Conservation (phyloP, 306 rosid species). For the Inga laurina region DNA sequence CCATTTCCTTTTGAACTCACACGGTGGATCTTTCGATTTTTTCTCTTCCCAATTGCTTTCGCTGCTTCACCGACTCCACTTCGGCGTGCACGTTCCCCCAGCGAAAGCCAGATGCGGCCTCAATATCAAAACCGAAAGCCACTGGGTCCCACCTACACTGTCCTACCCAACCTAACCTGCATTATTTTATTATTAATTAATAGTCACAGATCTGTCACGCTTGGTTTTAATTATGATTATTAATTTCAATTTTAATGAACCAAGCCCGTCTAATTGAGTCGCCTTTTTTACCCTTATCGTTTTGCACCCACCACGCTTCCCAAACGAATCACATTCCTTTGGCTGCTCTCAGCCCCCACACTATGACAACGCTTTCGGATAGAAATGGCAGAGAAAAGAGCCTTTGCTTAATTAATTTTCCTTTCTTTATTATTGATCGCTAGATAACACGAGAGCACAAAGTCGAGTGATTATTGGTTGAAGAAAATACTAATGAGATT, state of each 20-base stretch:
- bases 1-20: constrained; percentile 41
- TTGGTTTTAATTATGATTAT: not conserved
- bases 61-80: not conserved
- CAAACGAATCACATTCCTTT: not conserved
- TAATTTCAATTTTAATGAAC: not conserved
- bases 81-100: not conserved
- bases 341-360: not conserved
- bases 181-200: not conserved
- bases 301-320: not conserved
- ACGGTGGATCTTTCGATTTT: not conserved
- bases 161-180: not conserved
- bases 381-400: not conserved
- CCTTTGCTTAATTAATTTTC: not conserved
- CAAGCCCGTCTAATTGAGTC: not conserved
- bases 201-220: not conserved
- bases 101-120: not conserved
- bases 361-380: not conserved
- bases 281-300: not conserved
- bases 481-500: not conserved
- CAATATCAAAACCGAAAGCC: not conserved
- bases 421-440: not conserved
- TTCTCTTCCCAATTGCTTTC: not conserved
- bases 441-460: not conserved
- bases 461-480: not conserved
- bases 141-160: not conserved